These are phyloP conservation scores for Podospora didyma DNA, from an alignment of 495 filamentous ascomycete species.

Conservation along the genomic window DNA sequence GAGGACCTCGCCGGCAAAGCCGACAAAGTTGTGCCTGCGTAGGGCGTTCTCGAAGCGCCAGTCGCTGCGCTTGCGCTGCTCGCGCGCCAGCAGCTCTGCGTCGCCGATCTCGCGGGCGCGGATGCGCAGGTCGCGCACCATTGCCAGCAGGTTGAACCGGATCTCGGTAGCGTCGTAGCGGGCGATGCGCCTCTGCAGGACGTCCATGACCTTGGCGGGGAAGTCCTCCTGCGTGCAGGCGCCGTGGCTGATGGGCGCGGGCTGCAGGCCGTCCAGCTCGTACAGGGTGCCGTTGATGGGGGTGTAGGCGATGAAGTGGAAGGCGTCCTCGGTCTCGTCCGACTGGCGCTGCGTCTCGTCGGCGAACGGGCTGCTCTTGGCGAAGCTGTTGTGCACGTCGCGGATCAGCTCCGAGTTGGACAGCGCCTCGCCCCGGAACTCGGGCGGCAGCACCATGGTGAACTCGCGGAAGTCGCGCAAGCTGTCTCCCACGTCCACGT, in stretches of 20 bases:
- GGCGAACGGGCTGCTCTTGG: slow-evolving; percentile 80
- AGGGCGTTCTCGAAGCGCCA: slow-evolving; percentile 98
- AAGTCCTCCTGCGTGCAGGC: slow-evolving; percentile 64
- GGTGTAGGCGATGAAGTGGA: slow-evolving; percentile 97
- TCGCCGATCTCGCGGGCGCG: slow-evolving; percentile 81
- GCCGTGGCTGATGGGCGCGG: slow-evolving; percentile 86
- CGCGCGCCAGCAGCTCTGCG: slow-evolving; percentile 65
- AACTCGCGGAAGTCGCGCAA: slow-evolving; percentile 86
- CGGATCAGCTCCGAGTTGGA: slow-evolving; percentile 77
- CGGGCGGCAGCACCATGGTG: slow-evolving; percentile 78
- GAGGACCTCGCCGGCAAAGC: slow-evolving; percentile 86
- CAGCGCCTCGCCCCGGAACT: slow-evolving; percentile 59
- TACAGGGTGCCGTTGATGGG: slow-evolving; percentile 74
- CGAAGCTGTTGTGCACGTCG: slow-evolving; percentile 90
- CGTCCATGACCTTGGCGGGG: slow-evolving; percentile 76
- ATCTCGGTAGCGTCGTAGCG: slow-evolving; percentile 86
- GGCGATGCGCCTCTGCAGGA: slow-evolving; percentile 77
- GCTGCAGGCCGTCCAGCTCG: slow-evolving; percentile 93
- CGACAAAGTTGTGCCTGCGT: slow-evolving; percentile 90
- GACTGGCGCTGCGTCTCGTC: slow-evolving; percentile 73
- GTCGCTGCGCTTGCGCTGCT: slow-evolving; percentile 77
- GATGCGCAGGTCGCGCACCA: slow-evolving; percentile 75
- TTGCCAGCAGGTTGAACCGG: slow-evolving; percentile 91
- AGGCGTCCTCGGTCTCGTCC: slow-evolving; percentile 71
- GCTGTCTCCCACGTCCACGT: slow-evolving; percentile 49